Evolutionary conservation across 148 eudicot species (phyloP), one percentile per base, ranked within the genome.

Genomic region (Cornus suecica): DNA sequence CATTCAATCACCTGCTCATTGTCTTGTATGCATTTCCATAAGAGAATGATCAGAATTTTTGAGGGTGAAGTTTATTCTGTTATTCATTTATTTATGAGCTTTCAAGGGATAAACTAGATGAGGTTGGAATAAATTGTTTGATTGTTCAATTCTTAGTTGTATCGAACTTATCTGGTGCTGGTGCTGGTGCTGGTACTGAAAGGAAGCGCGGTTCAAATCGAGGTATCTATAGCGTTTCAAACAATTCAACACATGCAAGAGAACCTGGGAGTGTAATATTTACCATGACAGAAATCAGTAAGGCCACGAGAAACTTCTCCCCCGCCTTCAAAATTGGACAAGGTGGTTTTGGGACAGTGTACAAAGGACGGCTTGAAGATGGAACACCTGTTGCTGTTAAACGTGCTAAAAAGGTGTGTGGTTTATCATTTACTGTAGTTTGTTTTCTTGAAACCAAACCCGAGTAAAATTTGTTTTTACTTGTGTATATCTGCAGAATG

Each of bases 291-390:
- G 85, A 89, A 61, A 89, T 94, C 78, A 75, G 72, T 77, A 90
- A 82, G 82, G 98, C 92, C 61, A 94, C 98, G 14, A 82, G 71
- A 28, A 88, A 89, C 65, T 92, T 94, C 70, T 90, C 95, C 27
- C 95, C 97, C 6, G 71, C 84, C 34, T 82, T 84, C 14, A 92
- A 89, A 85, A 83, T 94, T 20, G 98, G 98, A 41, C 96, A 92
- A 83, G 98, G 98, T 16, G 98, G 98, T 37, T 94, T 92, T 65
- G 97, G 96, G 26, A 89, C 89, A 3, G 98, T 94, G 24, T 94
- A 92, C 79, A 87, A 82, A 74, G 98, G 89, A 76, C 78, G 68
- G 31, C 84, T 94, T 28, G 77, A 81, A 9, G 96, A 92, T 81
- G 97, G 98, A 75, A 83, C 88, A 16, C n/a, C 86, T 10, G 92